Conservation (phyloP, 768 basidiomycete species). For the Myochromella boudieri region DNA sequence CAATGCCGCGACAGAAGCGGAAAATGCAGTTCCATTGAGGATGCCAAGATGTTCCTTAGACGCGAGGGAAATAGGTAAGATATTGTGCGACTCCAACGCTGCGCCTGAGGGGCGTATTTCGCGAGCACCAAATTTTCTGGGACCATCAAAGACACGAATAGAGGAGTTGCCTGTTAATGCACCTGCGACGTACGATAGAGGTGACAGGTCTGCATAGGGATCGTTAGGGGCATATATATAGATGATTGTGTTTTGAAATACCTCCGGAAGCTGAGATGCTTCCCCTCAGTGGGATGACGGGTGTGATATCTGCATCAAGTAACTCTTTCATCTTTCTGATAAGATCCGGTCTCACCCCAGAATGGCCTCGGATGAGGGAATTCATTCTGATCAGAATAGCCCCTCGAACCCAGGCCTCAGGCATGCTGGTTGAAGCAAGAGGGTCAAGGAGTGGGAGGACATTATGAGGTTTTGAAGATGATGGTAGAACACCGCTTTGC, state of each 20-base stretch:
- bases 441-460: conserved; percentile 74
- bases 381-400: conserved; percentile 88
- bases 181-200: conserved; percentile 83
- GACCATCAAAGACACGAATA: conserved; percentile 67
- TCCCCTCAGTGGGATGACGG: conserved; percentile 79
- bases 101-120: conserved; percentile 52
- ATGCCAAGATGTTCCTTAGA: conserved; percentile 82
- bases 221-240: background rate
- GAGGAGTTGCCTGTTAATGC: conserved; percentile 78
- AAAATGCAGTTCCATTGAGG: conserved; percentile 85
- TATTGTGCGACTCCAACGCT: conserved; percentile 59
- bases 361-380: conserved; percentile 86
- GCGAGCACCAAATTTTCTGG: conserved; percentile 45
- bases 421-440: conserved; percentile 69
- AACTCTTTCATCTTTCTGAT: conserved; percentile 77
- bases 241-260: conserved; percentile 23
- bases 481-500: conserved; percentile 72
- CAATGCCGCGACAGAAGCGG: conserved; percentile 73
- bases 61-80: conserved; percentile 63
- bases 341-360: conserved; percentile 79
- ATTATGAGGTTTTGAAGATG: conserved; percentile 44
- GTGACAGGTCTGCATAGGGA: conserved; percentile 57
- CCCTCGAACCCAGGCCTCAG: conserved; percentile 84
- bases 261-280: conserved; percentile 85
- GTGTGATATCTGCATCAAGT: conserved; percentile 70